Evolutionary conservation across 371 early-diverging fungal genomes (phyloP).

Genomic region (Mortierella sp.): DNA sequence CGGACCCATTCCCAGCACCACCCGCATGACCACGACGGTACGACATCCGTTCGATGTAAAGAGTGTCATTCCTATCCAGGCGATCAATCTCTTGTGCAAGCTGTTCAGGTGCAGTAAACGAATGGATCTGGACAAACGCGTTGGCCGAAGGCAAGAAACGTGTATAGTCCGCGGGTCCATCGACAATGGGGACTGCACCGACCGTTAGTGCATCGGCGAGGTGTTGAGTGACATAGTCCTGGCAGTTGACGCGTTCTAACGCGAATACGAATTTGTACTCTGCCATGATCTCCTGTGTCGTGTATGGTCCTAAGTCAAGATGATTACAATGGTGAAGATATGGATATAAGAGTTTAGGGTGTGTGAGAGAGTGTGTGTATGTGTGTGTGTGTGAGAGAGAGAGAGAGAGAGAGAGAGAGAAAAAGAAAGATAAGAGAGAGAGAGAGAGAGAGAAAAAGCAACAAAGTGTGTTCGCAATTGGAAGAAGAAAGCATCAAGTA

Average conservation of each 20-base stretch:
- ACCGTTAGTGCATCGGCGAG: constrained; percentile 27
- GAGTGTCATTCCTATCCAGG: constrained; percentile 25
- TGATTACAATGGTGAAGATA: background rate
- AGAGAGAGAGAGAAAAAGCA: too few species aligned
- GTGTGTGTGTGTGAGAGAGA: too few species aligned
- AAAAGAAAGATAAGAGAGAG: too few species aligned
- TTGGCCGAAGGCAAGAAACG: constrained; percentile 24
- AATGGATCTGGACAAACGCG: constrained; percentile 15
- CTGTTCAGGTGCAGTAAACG: constrained; percentile 21
- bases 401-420: too few species aligned
- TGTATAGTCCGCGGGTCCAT: constrained; percentile 30
- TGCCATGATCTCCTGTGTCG: constrained; percentile 21
- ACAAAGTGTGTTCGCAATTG: too few species aligned
- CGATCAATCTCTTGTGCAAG: constrained; percentile 24
- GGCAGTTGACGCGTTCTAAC: constrained; percentile 26
- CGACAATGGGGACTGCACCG: constrained; percentile 29
- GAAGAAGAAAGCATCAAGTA: background rate
- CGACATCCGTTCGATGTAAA: constrained; percentile 7
- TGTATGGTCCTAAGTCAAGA: constrained; percentile 6
- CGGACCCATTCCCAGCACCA: background rate
- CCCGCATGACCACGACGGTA: constrained; percentile 8
- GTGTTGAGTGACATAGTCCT: constrained; percentile 25
- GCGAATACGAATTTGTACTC: constrained; percentile 40
- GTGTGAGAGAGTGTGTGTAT: too few species aligned
- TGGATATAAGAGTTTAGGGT: background rate